A percentile compares a stretch with the other conserved stretches of the same genome.
Evolutionary conservation across 1,139 yeast species (phyloP).

Genomic region (Ashbya aceris): DNA sequence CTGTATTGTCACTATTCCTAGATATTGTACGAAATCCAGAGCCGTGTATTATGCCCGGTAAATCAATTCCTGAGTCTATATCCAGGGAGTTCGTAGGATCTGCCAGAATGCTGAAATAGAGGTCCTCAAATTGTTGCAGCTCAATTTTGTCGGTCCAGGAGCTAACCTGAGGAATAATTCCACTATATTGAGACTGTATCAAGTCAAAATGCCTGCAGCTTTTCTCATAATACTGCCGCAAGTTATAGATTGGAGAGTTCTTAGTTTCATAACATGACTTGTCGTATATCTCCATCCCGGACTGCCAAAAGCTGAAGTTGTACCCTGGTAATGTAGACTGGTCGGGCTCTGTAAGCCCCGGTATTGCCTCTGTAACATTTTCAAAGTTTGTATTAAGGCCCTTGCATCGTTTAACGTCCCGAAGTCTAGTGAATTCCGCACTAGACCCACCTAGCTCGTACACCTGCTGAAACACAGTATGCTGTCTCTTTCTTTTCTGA

Average conservation of each 20-base stretch:
- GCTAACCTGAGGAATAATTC: slow-evolving; percentile 4
- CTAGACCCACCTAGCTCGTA: slow-evolving; percentile 41
- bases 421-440: slow-evolving; percentile 37
- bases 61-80: slow-evolving; percentile 42
- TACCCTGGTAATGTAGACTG: slow-evolving; percentile 27
- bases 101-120: slow-evolving; percentile 39
- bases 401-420: slow-evolving; percentile 38
- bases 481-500: slow-evolving; percentile 15
- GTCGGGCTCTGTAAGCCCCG: slow-evolving; percentile 29
- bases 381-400: slow-evolving; percentile 42
- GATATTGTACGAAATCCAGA: slow-evolving; percentile 39
- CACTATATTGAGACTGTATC: slow-evolving; percentile 13
- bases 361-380: slow-evolving; percentile 28
- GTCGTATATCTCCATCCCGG: slow-evolving; percentile 30
- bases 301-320: slow-evolving; percentile 34
- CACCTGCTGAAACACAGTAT: not conserved
- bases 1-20: slow-evolving; percentile 11
- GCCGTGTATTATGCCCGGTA: slow-evolving; percentile 38
- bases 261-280: slow-evolving; percentile 32
- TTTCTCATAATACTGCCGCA: slow-evolving; percentile 46
- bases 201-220: slow-evolving; percentile 33
- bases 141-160: slow-evolving; percentile 5
- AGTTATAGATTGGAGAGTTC: slow-evolving; percentile 38
- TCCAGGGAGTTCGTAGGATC: slow-evolving; percentile 33
- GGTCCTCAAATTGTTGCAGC: slow-evolving; percentile 34